Evolutionary conservation across 1,284 basidiomycete species (phyloP).

Genomic region (Papiliotrema nemorosa): DNA sequence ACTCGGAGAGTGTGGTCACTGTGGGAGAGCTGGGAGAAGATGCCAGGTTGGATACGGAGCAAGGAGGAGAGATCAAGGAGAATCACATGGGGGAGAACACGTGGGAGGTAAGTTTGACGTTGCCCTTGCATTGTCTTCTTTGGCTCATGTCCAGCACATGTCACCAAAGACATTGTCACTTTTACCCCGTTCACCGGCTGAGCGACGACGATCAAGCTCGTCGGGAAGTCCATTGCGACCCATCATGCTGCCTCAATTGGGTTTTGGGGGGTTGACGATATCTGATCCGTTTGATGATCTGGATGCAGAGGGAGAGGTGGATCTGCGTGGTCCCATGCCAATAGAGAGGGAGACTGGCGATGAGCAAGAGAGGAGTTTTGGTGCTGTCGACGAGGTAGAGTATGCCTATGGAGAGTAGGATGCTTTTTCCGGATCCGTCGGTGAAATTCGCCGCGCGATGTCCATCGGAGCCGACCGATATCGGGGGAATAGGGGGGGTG

Average conservation of each 20-base stretch:
- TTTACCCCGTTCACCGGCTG: slow-evolving; percentile 78
- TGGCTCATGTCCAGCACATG: slow-evolving; percentile 65
- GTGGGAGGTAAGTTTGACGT: slow-evolving; percentile 72
- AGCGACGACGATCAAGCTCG: slow-evolving; percentile 65
- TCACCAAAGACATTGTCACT: slow-evolving; percentile 88
- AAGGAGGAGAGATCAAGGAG: slow-evolving; percentile 63
- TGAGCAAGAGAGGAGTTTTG: slow-evolving; percentile 41
- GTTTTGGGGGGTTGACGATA: slow-evolving; percentile 63
- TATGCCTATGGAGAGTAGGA: slow-evolving; percentile 39
- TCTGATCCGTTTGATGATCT: slow-evolving; percentile 49
- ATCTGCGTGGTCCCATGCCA: slow-evolving; percentile 63
- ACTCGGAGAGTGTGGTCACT: slow-evolving; percentile 56
- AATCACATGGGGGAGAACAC: slow-evolving; percentile 60
- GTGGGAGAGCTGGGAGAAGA: slow-evolving; percentile 82
- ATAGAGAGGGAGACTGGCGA: slow-evolving; percentile 47
- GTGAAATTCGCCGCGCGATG: too few relatives aligned
- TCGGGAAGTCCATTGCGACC: slow-evolving; percentile 70
- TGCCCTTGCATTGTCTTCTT: background rate
- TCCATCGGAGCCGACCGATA: too few relatives aligned
- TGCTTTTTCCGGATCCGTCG: too few relatives aligned
- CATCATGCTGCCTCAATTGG: slow-evolving; percentile 60
- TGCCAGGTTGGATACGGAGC: slow-evolving; percentile 57
- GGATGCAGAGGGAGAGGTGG: slow-evolving; percentile 59
- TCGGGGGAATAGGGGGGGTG: too few relatives aligned
- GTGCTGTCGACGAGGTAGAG: slow-evolving; percentile 50